Evolutionary conservation across 2,329 filamentous ascomycete species (phyloP).

Genomic region (Paracamarosporium sp.): DNA sequence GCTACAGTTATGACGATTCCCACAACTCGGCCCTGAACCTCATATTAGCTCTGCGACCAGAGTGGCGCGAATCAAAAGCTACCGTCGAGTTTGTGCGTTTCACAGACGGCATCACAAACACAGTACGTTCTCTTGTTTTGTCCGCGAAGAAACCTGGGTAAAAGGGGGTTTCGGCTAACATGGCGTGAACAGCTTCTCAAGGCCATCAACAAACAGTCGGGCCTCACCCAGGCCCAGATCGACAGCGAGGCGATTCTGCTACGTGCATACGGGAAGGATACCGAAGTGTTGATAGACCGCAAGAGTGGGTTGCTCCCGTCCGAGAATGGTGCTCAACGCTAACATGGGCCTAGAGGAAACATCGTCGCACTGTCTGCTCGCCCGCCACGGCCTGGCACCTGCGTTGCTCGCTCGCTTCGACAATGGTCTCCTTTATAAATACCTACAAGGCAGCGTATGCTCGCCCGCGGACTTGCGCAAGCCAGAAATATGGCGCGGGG

Average conservation of each 20-base stretch:
- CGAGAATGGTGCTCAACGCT: slow-evolving; percentile 9
- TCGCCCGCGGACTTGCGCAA: slow-evolving; percentile 79
- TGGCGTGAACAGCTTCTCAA: slow-evolving; percentile 64
- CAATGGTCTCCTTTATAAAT: slow-evolving; percentile 95
- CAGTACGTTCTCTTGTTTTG: slow-evolving; percentile 59
- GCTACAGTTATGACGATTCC: slow-evolving; percentile 79
- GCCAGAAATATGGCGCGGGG: slow-evolving; percentile 78
- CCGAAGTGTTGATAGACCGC: slow-evolving; percentile 93
- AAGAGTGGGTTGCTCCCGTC: slow-evolving; percentile 68
- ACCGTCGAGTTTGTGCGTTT: slow-evolving; percentile 87
- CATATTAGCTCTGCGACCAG: slow-evolving; percentile 78
- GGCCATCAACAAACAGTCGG: slow-evolving; percentile 72
- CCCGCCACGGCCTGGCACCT: slow-evolving; percentile 82
- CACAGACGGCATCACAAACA: slow-evolving; percentile 98
- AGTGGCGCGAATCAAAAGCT: slow-evolving; percentile 78
- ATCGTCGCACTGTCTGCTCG: slow-evolving; percentile 81
- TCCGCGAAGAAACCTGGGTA: background rate
- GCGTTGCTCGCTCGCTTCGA: slow-evolving; percentile 88
- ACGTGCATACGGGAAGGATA: slow-evolving; percentile 92
- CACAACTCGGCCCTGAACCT: slow-evolving; percentile 80
- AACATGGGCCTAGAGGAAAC: slow-evolving; percentile 60
- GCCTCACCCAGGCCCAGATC: slow-evolving; percentile 75
- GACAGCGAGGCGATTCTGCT: slow-evolving; percentile 87
- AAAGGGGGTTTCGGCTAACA: slow-evolving; percentile 12
- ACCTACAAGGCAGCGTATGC: slow-evolving; percentile 81